Percentiles rank a stretch among this genome's conserved stretches.
These are phyloP conservation scores for Candida silvicultrix DNA, from an alignment of 805 yeast genomes.

Conservation along the genomic window DNA sequence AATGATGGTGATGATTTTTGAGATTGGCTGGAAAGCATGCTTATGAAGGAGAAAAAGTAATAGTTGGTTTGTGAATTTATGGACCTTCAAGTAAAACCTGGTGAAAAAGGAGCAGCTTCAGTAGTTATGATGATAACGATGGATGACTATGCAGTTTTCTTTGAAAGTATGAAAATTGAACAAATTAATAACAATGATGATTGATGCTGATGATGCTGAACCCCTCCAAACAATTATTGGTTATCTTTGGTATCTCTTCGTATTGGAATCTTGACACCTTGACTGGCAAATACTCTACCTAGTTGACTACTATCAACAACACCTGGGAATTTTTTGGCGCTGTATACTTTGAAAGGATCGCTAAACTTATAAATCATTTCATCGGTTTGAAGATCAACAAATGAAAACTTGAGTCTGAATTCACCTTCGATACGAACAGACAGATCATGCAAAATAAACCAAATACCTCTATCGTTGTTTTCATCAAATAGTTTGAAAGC, in stretches of 20 bases:
- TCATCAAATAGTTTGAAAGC: slow-evolving; percentile 33
- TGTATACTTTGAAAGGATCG: slow-evolving; percentile 30
- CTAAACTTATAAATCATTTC: slow-evolving; percentile 20
- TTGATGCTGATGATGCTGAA: neutral
- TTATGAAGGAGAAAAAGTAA: too few species aligned
- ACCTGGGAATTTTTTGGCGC: slow-evolving; percentile 40
- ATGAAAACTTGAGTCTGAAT: slow-evolving; percentile 30
- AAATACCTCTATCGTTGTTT: slow-evolving; percentile 28
- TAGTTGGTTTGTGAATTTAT: too few species aligned
- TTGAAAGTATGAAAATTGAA: too few species aligned
- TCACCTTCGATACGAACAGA: slow-evolving; percentile 37
- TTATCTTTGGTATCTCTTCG: slow-evolving; percentile 25
- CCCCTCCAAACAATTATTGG: neutral
- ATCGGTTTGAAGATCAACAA: slow-evolving; percentile 25
- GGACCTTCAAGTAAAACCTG: too few species aligned
- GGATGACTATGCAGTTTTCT: too few species aligned
- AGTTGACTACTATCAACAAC: slow-evolving; percentile 34
- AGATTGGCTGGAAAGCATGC: too few species aligned
- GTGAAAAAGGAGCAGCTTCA: too few species aligned
- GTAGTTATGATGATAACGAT: too few species aligned
- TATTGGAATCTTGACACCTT: slow-evolving; percentile 36
- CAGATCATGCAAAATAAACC: slow-evolving; percentile 37
- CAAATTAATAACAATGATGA: too few species aligned
- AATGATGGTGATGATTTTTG: too few species aligned
- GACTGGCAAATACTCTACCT: slow-evolving; percentile 34